Conservation (phyloP, 129 eudicot genomes). For the Flaveria trinervia region DNA sequence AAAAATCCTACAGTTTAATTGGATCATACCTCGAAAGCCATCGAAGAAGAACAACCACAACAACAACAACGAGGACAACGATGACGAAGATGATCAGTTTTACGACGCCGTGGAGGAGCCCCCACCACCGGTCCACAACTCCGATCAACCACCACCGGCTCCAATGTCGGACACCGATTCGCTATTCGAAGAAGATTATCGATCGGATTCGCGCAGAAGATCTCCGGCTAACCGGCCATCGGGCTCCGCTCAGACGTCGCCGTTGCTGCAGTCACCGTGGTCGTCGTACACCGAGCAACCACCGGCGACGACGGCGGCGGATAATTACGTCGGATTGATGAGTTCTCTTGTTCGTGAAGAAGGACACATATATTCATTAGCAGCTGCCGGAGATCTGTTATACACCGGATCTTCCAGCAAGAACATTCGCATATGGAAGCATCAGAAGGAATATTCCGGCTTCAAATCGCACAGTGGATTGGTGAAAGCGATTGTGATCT, state of each 20-base stretch:
- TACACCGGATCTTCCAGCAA: conserved; percentile 83
- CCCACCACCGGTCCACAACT: neutral
- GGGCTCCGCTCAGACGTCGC: conserved; percentile 43
- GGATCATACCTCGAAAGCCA: conserved; percentile 26
- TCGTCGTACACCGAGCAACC: conserved; percentile 39
- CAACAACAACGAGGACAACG: neutral
- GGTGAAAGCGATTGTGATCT: conserved; percentile 67
- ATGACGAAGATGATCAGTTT: conserved; percentile 26
- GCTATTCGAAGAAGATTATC: conserved; percentile 19
- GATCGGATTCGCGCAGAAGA: conserved; percentile 13
- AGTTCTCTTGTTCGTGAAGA: conserved; percentile 83
- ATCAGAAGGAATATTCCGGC: conserved; percentile 60
- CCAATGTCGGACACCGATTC: conserved; percentile 28
- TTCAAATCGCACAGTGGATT: conserved; percentile 79
- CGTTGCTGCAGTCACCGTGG: conserved; percentile 70
- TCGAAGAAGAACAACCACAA: conserved; percentile 7
- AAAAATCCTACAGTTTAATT: conserved; percentile 26
- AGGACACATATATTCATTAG: conserved; percentile 74
- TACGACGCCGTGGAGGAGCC: conserved; percentile 41
- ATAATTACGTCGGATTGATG: conserved; percentile 56
- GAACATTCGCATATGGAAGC: conserved; percentile 74
- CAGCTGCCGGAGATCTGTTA: conserved; percentile 55
- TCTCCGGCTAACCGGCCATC: conserved; percentile 9
- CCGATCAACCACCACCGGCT: conserved; percentile 19
- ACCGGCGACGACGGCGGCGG: neutral